phyloP scores from a whole-genome alignment of 192 early-diverging fungal species.

The Backusella westeae region DNA sequence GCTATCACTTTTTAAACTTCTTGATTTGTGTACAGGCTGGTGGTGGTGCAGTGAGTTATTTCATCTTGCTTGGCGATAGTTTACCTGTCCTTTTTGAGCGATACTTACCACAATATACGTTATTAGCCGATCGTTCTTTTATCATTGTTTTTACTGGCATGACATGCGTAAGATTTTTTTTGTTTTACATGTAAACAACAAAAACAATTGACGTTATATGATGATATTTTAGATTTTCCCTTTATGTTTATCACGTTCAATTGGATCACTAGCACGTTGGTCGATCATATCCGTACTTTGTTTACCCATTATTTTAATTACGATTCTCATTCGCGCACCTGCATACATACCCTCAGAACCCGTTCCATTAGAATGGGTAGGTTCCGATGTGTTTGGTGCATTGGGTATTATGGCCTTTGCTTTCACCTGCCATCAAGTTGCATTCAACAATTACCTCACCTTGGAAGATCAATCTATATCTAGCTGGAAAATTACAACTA shows the following conservation, averaged over 20 bases:
- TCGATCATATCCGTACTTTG: conserved; percentile 61
- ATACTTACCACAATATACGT: conserved; percentile 28
- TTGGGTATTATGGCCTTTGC: conserved; percentile 72
- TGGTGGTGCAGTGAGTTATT: conserved; percentile 61
- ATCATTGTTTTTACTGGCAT: conserved; percentile 33
- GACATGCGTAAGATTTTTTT: conserved; percentile 16
- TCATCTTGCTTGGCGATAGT: conserved; percentile 53
- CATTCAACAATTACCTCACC: conserved; percentile 59
- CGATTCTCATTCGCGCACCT: conserved; percentile 56
- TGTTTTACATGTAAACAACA: neutral
- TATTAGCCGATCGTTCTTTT: conserved; percentile 31
- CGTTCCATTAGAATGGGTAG: conserved; percentile 47
- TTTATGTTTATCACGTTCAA: conserved; percentile 58
- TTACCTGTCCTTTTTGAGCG: conserved; percentile 40
- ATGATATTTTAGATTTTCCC: conserved; percentile 48
- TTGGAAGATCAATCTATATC: conserved; percentile 44
- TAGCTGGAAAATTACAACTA: conserved; percentile 49
- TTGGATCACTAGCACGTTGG: conserved; percentile 54
- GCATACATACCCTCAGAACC: conserved; percentile 48
- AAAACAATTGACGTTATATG: neutral
- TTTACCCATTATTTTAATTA: conserved; percentile 59
- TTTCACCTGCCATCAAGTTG: conserved; percentile 62
- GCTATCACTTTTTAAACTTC: conserved; percentile 53
- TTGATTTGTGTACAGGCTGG: conserved; percentile 57
- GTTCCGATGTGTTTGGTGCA: conserved; percentile 56